A percentile compares a stretch with the other conserved stretches of the same genome.
These are phyloP conservation scores for Neltuma alba DNA, from an alignment of 306 rosid genomes.

Conservation along the genomic window DNA sequence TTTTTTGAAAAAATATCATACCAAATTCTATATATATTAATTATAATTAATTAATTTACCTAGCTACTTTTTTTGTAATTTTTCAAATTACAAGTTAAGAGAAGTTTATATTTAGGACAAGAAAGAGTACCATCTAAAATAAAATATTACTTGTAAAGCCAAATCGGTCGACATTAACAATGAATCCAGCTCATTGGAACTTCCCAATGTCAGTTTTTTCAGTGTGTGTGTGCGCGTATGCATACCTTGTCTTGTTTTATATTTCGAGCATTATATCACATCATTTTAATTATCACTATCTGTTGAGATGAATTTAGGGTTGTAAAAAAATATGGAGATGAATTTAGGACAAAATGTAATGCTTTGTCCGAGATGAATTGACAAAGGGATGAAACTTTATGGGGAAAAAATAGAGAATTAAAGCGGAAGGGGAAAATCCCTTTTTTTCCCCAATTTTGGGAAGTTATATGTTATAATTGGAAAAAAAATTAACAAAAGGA, in stretches of 20 bases:
- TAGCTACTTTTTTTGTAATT: too few species aligned
- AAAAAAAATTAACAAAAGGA: not conserved
- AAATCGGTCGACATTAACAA: not conserved
- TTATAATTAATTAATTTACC: too few species aligned
- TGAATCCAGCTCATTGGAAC: not conserved
- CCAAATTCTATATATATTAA: too few species aligned
- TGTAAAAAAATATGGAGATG: too few species aligned
- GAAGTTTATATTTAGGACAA: not conserved
- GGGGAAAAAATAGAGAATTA: too few species aligned
- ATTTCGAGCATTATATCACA: not conserved
- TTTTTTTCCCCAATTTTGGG: not conserved
- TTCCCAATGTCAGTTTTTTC: not conserved
- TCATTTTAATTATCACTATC: not conserved
- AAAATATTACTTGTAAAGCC: not conserved
- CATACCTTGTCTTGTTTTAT: not conserved
- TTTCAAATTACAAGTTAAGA: not conserved
- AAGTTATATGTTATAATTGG: not conserved
- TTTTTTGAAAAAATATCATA: too few species aligned
- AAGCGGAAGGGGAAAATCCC: too few species aligned
- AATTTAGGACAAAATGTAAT: not conserved
- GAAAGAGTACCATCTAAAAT: not conserved
- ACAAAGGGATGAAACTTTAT: not conserved
- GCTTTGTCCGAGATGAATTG: not conserved
- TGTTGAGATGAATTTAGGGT: not conserved
- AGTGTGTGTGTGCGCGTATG: too few species aligned